Percentiles rank a stretch among this genome's conserved stretches.
phyloP scores from a whole-genome alignment of 305 asterid genomes.

The Vinca major region DNA sequence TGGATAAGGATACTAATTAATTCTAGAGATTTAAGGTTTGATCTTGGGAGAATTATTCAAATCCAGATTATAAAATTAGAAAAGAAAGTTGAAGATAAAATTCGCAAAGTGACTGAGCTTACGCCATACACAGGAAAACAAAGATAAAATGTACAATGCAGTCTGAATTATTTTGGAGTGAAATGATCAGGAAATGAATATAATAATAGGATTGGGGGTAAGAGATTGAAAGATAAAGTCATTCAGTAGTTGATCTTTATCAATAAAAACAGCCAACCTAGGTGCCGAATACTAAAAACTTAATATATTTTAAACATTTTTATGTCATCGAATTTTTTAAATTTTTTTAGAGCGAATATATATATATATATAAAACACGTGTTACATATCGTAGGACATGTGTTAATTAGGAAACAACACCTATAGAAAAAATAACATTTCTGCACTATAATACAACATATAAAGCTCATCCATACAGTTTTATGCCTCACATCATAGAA shows the following conservation, averaged over 20 bases:
- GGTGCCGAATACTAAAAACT: too few species aligned
- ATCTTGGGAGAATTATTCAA: neutral
- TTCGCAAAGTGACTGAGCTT: neutral
- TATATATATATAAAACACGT: too few species aligned
- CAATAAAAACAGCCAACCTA: too few species aligned
- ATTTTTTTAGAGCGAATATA: too few species aligned
- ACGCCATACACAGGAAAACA: constrained; percentile 1
- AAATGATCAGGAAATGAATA: neutral
- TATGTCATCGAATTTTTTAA: too few species aligned
- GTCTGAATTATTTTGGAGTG: neutral
- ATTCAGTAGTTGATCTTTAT: too few species aligned
- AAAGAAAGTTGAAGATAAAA: neutral
- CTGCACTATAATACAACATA: too few species aligned
- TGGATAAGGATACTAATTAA: neutral
- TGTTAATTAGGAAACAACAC: too few species aligned
- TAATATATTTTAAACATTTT: too few species aligned
- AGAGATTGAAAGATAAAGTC: constrained; percentile 2
- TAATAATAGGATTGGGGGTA: too few species aligned
- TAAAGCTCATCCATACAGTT: constrained; percentile 33
- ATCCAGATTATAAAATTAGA: neutral
- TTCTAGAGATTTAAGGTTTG: neutral
- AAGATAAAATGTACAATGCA: neutral
- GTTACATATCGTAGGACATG: too few species aligned
- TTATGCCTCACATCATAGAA: constrained; percentile 27
- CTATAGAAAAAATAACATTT: too few species aligned